Percentiles rank a stretch among this genome's conserved stretches.
phyloP scores from a whole-genome alignment of 116 monocot genomes.

The Cymodocea nodosa region DNA sequence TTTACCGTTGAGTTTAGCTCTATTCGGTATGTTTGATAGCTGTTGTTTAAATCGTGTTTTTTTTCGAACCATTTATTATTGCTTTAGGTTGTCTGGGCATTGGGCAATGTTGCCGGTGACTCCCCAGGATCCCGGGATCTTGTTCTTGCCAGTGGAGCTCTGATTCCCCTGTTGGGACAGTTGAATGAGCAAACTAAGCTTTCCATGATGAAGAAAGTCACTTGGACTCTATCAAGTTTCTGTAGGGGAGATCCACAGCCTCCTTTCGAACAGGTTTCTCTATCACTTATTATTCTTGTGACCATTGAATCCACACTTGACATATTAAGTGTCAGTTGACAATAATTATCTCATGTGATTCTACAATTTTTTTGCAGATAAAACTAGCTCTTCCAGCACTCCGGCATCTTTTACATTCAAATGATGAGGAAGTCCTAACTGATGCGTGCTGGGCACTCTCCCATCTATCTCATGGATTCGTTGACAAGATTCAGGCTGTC shows the following conservation, averaged over 20 bases:
- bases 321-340: too few relatives aligned
- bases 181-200: constrained; percentile 81
- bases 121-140: constrained; percentile 72
- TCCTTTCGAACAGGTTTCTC: constrained; percentile 87
- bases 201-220: constrained; percentile 89
- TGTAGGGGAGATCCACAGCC: constrained; percentile 93
- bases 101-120: constrained; percentile 97
- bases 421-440: constrained; percentile 72
- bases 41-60: too few relatives aligned
- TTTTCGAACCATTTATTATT: not conserved
- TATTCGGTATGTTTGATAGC: too few relatives aligned
- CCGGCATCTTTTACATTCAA: constrained; percentile 49
- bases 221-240: constrained; percentile 90
- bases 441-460: constrained; percentile 85
- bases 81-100: constrained; percentile 80
- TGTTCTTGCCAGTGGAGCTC: constrained; percentile 56
- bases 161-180: constrained; percentile 64
- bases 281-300: not conserved
- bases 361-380: constrained; percentile 21
- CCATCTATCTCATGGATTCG: constrained; percentile 56
- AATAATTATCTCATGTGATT: too few relatives aligned
- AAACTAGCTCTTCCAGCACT: constrained; percentile 67
- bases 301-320: not conserved
- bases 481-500: constrained; percentile 74
- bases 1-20: not conserved